Conservation (phyloP, 2,329 filamentous ascomycete genomes). For the Claviceps capensis region DNA sequence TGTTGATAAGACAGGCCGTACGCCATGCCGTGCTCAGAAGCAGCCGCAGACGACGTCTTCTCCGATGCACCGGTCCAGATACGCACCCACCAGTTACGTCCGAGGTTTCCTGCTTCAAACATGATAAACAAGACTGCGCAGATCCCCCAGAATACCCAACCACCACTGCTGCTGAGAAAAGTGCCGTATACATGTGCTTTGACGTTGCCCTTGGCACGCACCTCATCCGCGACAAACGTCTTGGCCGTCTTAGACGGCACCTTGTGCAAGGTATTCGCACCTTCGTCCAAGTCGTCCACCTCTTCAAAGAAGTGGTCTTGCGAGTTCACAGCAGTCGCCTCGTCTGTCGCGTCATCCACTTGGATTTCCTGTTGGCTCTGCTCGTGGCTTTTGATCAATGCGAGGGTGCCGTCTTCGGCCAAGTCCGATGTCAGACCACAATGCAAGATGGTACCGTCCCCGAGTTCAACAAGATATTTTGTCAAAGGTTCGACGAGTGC, state of each 20-base stretch:
- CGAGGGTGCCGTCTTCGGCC: constrained; percentile 39
- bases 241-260: constrained; percentile 39
- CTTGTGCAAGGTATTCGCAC: constrained; percentile 29
- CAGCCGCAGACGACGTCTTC: neutral
- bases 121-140: constrained; percentile 39
- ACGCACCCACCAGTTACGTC: constrained; percentile 49
- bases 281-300: constrained; percentile 24
- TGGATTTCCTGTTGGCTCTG: constrained; percentile 29
- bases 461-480: constrained; percentile 61
- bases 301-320: constrained; percentile 31
- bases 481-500: constrained; percentile 55
- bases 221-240: constrained; percentile 67
- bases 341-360: constrained; percentile 31
- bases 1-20: constrained; percentile 35
- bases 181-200: constrained; percentile 51
- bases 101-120: constrained; percentile 41
- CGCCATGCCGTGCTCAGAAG: constrained; percentile 21
- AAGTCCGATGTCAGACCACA: constrained; percentile 53
- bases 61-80: constrained; percentile 39
- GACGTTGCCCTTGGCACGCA: constrained; percentile 56
- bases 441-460: constrained; percentile 50
- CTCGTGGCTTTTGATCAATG: constrained; percentile 44
- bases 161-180: constrained; percentile 55
- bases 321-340: constrained; percentile 39
- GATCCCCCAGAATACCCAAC: constrained; percentile 43